These are phyloP conservation scores for Starmerella khaoyaiensis DNA, from an alignment of 805 yeast genomes.

Conservation along the genomic window DNA sequence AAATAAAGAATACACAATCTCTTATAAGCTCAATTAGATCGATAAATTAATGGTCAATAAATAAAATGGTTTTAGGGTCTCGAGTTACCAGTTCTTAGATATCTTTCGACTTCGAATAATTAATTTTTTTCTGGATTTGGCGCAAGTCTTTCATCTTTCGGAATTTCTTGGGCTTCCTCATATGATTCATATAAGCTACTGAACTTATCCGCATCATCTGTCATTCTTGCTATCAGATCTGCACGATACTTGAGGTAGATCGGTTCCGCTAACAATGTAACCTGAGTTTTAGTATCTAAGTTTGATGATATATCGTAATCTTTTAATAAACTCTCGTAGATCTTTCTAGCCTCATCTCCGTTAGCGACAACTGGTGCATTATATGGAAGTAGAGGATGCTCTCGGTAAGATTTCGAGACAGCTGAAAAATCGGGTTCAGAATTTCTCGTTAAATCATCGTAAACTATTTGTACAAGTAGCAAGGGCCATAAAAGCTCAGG, in stretches of 20 bases:
- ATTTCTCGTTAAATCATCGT: constrained; percentile 18
- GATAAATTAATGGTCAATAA: too few species aligned
- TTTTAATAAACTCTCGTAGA: constrained; percentile 19
- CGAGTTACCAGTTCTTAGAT: too few species aligned
- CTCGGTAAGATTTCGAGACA: constrained; percentile 20
- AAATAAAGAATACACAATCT: too few species aligned
- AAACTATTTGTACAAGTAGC: constrained; percentile 27
- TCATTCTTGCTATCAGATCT: constrained; percentile 19
- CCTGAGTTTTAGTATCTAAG: constrained; percentile 2
- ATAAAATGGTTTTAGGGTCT: too few species aligned
- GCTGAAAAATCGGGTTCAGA: constrained; percentile 19
- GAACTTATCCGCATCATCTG: constrained; percentile 22
- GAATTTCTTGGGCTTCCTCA: constrained; percentile 10
- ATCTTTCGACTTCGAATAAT: too few species aligned
- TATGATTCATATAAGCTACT: constrained; percentile 7
- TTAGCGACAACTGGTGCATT: constrained; percentile 12
- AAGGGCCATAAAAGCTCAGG: constrained; percentile 24
- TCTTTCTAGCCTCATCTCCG: constrained; percentile 17
- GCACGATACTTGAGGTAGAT: constrained; percentile 21
- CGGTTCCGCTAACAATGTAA: constrained; percentile 23
- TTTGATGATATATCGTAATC: constrained; percentile 7
- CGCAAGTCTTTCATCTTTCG: constrained; percentile 14
- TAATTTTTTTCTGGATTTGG: too few species aligned
- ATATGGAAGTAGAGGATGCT: constrained; percentile 25
- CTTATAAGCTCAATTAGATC: too few species aligned